Base-by-base conservation (phyloP, 2,329 filamentous ascomycete genomes). In the Ceratocystis cacaofunesta region DNA sequence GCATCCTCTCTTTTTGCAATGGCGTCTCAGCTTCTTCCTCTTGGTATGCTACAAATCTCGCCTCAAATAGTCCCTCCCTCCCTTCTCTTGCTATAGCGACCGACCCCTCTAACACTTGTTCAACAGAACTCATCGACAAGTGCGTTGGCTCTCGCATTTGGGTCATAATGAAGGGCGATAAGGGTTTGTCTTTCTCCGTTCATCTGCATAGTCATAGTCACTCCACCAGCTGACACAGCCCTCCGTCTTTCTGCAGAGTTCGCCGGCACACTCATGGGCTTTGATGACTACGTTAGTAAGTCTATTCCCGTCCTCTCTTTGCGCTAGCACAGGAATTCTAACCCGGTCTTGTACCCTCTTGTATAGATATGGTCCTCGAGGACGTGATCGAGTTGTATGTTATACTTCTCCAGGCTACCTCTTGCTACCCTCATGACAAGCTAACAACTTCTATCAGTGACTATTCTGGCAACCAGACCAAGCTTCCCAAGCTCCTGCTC, bases 281-380 rank as follows among this genome's bases (percentile, higher is more conserved):
- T 99, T 72, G 94, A 99, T 75, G 94, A 99, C 82, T 99, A 97
- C 79, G 94, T 99, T 82, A 99, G 92, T 96, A 82, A 80, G 92
- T 96, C 52, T 25, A 22, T 44, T 46, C 22, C 22, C 6, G 28
- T 19, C n/a, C 25, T 48, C 25, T 22, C 17, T 60, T 15, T 60
- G 46, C 30, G 28, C 28, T 60, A 2, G 5, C 32, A 12, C 74
- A 60, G 73, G 69, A 60, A 46, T 63, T 60, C 19, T 58, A 52
- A 22, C 57, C 44, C 61, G 2, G 22, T 65, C 69, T 68, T 48
- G 63, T 70, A 15, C 36, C 12, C 36, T 12, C 4, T 10, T 41
- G 1, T 41, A 41, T 41, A 97, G 92, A 99, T 77, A 99, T 99
- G 92, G 94, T 99, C 5, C 78, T 99, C 41, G 92, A 96, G 74